Percentiles rank a stretch among this genome's conserved stretches.
These are phyloP conservation scores for Corrigiola litoralis DNA, from an alignment of 179 eudicot species.

Conservation along the genomic window DNA sequence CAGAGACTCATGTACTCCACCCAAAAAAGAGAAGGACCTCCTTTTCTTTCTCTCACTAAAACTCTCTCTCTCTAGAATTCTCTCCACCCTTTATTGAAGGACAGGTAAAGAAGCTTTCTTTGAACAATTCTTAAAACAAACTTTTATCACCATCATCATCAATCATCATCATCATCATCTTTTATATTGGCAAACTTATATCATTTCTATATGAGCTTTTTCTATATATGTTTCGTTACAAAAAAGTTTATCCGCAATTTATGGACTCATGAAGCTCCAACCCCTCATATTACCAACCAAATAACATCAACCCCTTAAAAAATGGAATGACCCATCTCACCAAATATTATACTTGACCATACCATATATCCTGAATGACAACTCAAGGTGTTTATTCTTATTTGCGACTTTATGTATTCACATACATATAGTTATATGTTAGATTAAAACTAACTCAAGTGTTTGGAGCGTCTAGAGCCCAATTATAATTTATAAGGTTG, in stretches of 20 bases:
- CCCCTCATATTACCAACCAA: conserved; percentile 9
- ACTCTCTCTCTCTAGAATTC: conserved; percentile 4
- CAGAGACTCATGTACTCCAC: conserved; percentile 24
- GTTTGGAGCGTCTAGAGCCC: no score
- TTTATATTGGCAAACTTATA: not conserved
- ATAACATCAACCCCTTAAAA: conserved; percentile 22
- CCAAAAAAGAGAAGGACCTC: conserved; percentile 18
- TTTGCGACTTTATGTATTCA: no score
- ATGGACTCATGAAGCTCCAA: conserved; percentile 18
- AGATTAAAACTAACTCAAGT: no score
- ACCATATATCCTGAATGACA: not conserved
- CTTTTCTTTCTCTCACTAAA: conserved; percentile 20
- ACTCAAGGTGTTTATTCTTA: not conserved
- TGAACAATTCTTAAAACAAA: conserved; percentile 31
- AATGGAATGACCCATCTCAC: conserved; percentile 8
- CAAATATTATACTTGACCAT: not conserved
- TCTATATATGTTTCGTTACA: conserved; percentile 11
- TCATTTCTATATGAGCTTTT: not conserved
- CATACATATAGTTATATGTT: no score
- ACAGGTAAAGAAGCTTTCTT: conserved; percentile 31
- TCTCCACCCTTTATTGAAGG: conserved; percentile 31
- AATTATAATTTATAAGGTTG: no score
- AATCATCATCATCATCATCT: not conserved
- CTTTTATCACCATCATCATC: not conserved
- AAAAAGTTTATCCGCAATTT: conserved; percentile 27